Percentiles rank a stretch among this genome's conserved stretches.
These are phyloP conservation scores for Rubus idaeus DNA, from an alignment of 306 rosid species.

Conservation along the genomic window DNA sequence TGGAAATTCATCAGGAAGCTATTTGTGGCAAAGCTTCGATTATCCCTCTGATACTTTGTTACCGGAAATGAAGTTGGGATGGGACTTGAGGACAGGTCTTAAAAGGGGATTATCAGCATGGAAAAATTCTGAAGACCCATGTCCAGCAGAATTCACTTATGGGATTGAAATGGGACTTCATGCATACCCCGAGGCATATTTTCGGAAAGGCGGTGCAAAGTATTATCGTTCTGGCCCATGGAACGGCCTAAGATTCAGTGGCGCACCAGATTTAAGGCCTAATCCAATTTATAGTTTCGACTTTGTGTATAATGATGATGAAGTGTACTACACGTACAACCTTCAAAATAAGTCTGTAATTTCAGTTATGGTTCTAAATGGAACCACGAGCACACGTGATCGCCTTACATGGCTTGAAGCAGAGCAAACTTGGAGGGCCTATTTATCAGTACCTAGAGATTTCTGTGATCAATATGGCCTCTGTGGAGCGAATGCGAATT, in stretches of 20 bases:
- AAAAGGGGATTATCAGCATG: slow-evolving; percentile 38
- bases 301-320: slow-evolving; percentile 37
- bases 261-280: slow-evolving; percentile 21
- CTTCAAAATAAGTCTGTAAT: slow-evolving; percentile 34
- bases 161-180: slow-evolving; percentile 25
- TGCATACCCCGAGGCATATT: slow-evolving; percentile 33
- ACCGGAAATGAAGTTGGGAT: slow-evolving; percentile 60
- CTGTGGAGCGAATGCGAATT: slow-evolving; percentile 50
- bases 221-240: slow-evolving; percentile 46
- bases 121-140: slow-evolving; percentile 50
- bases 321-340: slow-evolving; percentile 40
- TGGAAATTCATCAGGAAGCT: slow-evolving; percentile 14
- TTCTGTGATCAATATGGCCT: slow-evolving; percentile 44
- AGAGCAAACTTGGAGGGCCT: slow-evolving; percentile 40
- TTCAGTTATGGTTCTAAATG: slow-evolving; percentile 48
- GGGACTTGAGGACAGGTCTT: slow-evolving; percentile 41
- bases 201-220: slow-evolving; percentile 35
- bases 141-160: slow-evolving; percentile 42
- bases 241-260: slow-evolving; percentile 45
- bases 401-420: slow-evolving; percentile 40
- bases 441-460: slow-evolving; percentile 32
- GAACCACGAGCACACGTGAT: slow-evolving; percentile 21
- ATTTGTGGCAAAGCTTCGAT: slow-evolving; percentile 66
- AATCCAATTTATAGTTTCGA: slow-evolving; percentile 34
- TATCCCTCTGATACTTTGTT: slow-evolving; percentile 58